These are phyloP conservation scores for Pharnaceum exiguum DNA, from an alignment of 148 eudicot species.

Conservation along the genomic window DNA sequence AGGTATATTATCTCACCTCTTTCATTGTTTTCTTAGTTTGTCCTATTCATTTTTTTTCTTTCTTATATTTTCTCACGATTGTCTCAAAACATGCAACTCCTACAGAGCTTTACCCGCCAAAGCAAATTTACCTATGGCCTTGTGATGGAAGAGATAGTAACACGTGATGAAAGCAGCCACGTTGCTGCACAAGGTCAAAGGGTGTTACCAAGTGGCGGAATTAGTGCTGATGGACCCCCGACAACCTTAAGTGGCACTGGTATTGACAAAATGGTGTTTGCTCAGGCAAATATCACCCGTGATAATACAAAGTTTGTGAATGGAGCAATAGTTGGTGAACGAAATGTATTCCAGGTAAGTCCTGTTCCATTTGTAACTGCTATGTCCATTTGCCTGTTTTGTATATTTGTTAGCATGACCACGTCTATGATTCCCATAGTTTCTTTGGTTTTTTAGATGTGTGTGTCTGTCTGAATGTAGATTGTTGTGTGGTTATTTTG, in stretches of 20 bases:
- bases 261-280: conserved; percentile 81
- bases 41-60: not conserved
- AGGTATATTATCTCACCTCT: conserved; percentile 39
- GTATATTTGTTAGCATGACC: not conserved
- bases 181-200: conserved; percentile 78
- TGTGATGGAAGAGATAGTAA: conserved; percentile 90
- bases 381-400: not conserved
- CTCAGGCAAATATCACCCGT: conserved; percentile 89
- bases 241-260: conserved; percentile 97
- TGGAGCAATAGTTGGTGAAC: conserved; percentile 93
- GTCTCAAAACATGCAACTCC: not conserved
- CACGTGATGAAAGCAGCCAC: conserved; percentile 85
- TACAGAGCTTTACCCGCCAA: conserved; percentile 81
- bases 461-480: not conserved
- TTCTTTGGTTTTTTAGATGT: not conserved
- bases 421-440: not conserved
- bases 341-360: conserved; percentile 91
- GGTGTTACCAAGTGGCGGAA: conserved; percentile 86
- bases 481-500: not conserved
- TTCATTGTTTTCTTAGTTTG: not conserved
- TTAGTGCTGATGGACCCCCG: conserved; percentile 97
- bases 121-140: conserved; percentile 96
- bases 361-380: not conserved
- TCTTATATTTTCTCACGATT: not conserved
- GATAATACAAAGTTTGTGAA: conserved; percentile 93